Evolutionary conservation across 306 rosid genomes (phyloP).

Genomic region (Parietaria judaica): DNA sequence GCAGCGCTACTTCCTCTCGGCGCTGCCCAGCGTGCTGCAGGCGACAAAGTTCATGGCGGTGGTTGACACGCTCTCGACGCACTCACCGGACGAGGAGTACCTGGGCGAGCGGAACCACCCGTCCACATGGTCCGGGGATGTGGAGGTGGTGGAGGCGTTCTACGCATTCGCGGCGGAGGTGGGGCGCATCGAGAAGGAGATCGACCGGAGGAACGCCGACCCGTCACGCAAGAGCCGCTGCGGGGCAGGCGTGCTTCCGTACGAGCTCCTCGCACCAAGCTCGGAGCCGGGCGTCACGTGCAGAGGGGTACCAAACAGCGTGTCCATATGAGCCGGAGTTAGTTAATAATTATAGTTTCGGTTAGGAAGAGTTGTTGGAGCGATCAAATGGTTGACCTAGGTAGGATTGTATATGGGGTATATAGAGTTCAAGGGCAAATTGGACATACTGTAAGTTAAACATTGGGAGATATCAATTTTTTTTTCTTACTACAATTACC

Average conservation of each 20-base stretch:
- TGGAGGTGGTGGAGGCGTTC: constrained; percentile 41
- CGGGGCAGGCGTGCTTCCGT: constrained; percentile 64
- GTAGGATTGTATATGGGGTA: no score
- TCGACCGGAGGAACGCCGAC: constrained; percentile 50
- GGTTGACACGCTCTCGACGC: no score
- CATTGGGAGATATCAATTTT: no score
- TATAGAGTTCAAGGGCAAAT: no score
- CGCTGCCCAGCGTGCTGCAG: constrained; percentile 48
- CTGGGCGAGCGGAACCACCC: constrained; percentile 53
- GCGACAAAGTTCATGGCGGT: no score
- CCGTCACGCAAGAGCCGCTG: constrained; percentile 39
- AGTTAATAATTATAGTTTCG: no score
- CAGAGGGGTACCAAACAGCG: constrained; percentile 33
- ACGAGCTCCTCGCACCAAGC: constrained; percentile 61
- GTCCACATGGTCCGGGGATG: constrained; percentile 46
- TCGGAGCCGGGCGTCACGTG: constrained; percentile 59
- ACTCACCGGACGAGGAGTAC: no score
- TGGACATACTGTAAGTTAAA: no score
- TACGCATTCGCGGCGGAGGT: constrained; percentile 39
- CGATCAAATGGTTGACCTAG: no score
- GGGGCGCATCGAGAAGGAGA: constrained; percentile 33
- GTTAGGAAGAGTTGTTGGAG: no score
- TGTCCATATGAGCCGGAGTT: constrained; percentile 5
- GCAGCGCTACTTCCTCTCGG: constrained; percentile 40
- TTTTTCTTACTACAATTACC: no score